These are phyloP conservation scores for Cucurbitaria berberidis DNA, from an alignment of 2,329 filamentous ascomycete species.

Conservation along the genomic window DNA sequence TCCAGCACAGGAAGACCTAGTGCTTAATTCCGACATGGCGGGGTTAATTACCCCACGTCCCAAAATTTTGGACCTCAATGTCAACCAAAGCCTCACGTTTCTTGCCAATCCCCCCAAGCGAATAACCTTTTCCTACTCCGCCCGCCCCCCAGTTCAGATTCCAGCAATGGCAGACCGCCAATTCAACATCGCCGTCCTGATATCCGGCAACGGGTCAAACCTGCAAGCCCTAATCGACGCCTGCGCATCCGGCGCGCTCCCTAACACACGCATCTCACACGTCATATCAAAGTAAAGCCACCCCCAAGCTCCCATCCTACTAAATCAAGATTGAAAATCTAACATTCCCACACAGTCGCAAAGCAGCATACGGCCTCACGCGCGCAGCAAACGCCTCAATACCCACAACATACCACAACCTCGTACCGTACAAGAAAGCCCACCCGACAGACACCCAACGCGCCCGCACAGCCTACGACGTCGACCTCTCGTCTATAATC, in stretches of 20 bases:
- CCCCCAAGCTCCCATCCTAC: not conserved
- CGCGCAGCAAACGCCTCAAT: conserved; percentile 67
- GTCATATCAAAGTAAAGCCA: conserved; percentile 62
- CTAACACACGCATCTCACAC: conserved; percentile 62
- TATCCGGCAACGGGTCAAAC: conserved; percentile 71
- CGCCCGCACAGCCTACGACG: conserved; percentile 79
- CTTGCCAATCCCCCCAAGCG: not conserved
- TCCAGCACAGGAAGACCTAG: no score
- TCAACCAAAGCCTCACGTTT: not conserved
- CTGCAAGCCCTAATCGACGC: conserved; percentile 78
- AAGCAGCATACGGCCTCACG: conserved; percentile 68
- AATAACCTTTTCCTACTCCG: not conserved
- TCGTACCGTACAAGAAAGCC: conserved; percentile 75
- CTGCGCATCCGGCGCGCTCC: conserved; percentile 55
- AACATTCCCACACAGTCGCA: conserved; percentile 40
- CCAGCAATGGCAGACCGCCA: conserved; percentile 33
- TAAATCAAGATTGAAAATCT: not conserved
- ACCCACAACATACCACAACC: conserved; percentile 80
- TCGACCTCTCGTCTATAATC: conserved; percentile 87
- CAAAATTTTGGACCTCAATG: conserved; percentile 20
- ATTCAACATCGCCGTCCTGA: conserved; percentile 67
- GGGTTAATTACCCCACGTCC: conserved; percentile 33
- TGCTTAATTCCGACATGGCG: conserved; percentile 16
- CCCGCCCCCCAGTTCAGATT: not conserved
- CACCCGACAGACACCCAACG: conserved; percentile 60